Evolutionary conservation across 1,284 basidiomycete genomes (phyloP).

Genomic region (Porodaedalea pini): DNA sequence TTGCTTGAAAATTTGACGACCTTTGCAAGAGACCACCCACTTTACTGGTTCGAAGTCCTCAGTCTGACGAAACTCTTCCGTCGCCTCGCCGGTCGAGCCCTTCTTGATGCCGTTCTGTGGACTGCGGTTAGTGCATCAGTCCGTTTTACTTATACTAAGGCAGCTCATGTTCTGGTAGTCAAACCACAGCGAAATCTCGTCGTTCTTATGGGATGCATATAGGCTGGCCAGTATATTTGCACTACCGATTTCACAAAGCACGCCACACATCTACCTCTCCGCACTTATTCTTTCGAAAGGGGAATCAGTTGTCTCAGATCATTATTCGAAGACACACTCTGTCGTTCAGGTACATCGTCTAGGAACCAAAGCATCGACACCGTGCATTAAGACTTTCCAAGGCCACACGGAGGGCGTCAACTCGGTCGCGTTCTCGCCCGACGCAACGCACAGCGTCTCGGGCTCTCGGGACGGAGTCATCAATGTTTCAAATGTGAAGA

Average conservation of each 20-base stretch:
- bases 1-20: background rate
- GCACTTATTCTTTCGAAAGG: constrained; percentile 23
- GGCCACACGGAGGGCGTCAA: background rate
- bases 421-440: constrained; percentile 9
- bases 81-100: background rate
- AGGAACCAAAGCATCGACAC: background rate
- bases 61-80: constrained; percentile 22
- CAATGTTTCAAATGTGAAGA: background rate
- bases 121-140: background rate
- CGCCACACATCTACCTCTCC: constrained; percentile 28
- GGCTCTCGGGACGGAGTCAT: constrained; percentile 3
- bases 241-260: constrained; percentile 16
- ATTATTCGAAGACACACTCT: background rate
- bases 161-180: background rate
- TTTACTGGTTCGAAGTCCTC: constrained; percentile 19
- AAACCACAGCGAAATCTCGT: background rate
- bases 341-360: background rate
- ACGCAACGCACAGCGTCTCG: background rate
- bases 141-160: background rate
- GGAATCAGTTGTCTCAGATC: background rate
- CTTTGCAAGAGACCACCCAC: constrained; percentile 23
- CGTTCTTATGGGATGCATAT: background rate
- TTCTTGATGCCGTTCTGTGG: background rate
- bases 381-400: background rate
- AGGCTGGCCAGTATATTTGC: constrained; percentile 21